phyloP scores from a whole-genome alignment of 2,329 filamentous ascomycete genomes.

The Aspergillus candidus region DNA sequence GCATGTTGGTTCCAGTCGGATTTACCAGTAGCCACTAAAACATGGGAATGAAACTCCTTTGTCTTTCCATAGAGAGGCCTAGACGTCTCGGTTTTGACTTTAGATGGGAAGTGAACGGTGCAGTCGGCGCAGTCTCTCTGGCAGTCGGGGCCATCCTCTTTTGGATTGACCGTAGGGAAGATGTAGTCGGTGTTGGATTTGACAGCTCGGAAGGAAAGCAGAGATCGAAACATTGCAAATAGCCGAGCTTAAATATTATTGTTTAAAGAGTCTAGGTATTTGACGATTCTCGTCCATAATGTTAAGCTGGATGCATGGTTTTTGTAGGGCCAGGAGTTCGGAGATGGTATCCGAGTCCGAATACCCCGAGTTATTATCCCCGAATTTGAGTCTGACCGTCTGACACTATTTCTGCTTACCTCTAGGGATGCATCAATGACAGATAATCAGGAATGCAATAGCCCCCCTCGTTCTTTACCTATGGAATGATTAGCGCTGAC shows the following conservation, averaged over 20 bases:
- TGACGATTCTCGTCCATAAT: neutral
- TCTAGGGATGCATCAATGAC: too few relatives aligned
- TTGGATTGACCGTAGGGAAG: conserved; percentile 31
- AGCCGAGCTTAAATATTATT: neutral
- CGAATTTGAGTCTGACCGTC: neutral
- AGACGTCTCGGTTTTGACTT: conserved; percentile 29
- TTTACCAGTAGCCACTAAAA: conserved; percentile 34
- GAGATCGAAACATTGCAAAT: conserved; percentile 26
- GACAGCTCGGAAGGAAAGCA: conserved; percentile 24
- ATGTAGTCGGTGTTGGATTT: conserved; percentile 23
- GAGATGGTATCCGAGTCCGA: neutral
- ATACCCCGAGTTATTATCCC: conserved; percentile 1
- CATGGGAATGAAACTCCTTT: conserved; percentile 31
- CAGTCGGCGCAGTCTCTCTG: conserved; percentile 33
- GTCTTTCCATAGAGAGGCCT: conserved; percentile 31
- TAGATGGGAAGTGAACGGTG: conserved; percentile 29
- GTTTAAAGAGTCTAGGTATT: too few relatives aligned
- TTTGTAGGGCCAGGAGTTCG: neutral
- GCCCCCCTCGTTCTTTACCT: too few relatives aligned
- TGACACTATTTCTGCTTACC: neutral
- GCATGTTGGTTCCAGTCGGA: conserved; percentile 35
- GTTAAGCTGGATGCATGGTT: neutral
- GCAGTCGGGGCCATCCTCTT: conserved; percentile 31
- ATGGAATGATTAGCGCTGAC: too few relatives aligned
- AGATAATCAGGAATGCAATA: too few relatives aligned